Evolutionary conservation across 495 filamentous ascomycete species (phyloP), one percentile per base, ranked within the genome.

Genomic region (Aspergillus sparsus): DNA sequence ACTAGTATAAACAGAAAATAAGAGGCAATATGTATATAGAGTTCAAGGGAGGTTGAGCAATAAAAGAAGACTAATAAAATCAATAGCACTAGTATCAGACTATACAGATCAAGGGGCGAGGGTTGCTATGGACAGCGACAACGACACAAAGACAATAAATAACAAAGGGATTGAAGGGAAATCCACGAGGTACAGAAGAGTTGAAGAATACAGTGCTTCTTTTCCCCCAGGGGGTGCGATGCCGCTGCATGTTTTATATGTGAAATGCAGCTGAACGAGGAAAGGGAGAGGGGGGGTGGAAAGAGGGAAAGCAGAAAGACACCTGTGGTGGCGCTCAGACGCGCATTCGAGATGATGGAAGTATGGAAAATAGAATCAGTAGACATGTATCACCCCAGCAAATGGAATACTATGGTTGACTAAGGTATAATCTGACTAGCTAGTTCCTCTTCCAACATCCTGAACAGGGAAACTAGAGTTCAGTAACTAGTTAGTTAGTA

Each of bases 321-420:
- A 49, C 42, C 56, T 60, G 56, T 21, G 55, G 62, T 58, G 66
- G 62, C 61, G 66, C 63, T 69, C 66, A 64, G 64, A 62, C 63
- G 49, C 58, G 31, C 44, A 50, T 27, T 53, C 15, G 42, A 33
- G 46, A 54, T 53, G 53, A 46, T 54, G 15, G 49, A 65, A 65
- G 64, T 56, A 55, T 13, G 44, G 49, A 54, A 46, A 55, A 41
- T 46, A 46, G 49, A n/a, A 49, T 71, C 34, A 68, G 31, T 58
- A 36, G 58, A 66, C 64, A 76, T 76, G 66, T 69, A 71, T 72
- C 70, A 74, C 55, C 45, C 52, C 35, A 54, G 52, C n/a, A 47
- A 18, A 41, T 54, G 52, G 21, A 41, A 39, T 41, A 41, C 37
- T 41, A 11, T 50, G 10, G 33, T 33, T 35, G 51, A 21, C 52